Evolutionary conservation across 1,139 yeast genomes (phyloP), one percentile per base, ranked within the genome.

Genomic region (Saccharomyces hybrid): DNA sequence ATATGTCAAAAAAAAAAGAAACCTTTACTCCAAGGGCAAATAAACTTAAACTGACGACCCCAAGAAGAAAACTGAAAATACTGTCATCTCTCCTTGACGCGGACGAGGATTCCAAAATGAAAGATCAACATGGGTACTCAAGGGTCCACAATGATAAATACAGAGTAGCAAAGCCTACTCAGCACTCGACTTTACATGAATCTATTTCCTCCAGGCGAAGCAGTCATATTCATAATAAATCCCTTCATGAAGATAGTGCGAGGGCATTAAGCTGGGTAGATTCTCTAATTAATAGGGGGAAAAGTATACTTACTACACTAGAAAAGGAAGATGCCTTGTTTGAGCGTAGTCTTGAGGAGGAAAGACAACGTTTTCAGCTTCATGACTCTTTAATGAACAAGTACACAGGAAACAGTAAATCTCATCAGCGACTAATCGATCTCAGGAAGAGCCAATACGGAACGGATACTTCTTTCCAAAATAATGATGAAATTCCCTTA

Each of bases 231-330:
- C 16, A n/a, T 32, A 32, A 32, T 32, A 32, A 32, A 32, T 32
- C 38, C 8, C 16, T 32, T 6, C 38, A 32, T 14, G 38, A 32
- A 32, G 38, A 32, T 7, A 20, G 27, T 13, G 23, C 27, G 7
- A 49, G 13, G 26, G 42, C 81, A 25, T 68, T 78, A 4, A 64
- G 70, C 16, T 82, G 86, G 86, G 76, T 82, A 41, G 74, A 75
- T 51, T 68, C 72, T 11, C 67, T 81, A 49, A 76, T 76, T 50
- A 52, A 58, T 3, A 69, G 79, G 47, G 77, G 78, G 4, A 62
- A 69, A 50, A 53, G 62, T 1, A 71, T 77, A 3, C 63, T 78
- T 16, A 65, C 69, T 46, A 58, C 65, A 4, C 79, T 79, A 54
- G 63, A 67, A 25, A 61, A 66, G 26, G 77, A 47, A 14, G 53